Conservation (phyloP, 768 basidiomycete species). For the Tricholoma sp. region DNA sequence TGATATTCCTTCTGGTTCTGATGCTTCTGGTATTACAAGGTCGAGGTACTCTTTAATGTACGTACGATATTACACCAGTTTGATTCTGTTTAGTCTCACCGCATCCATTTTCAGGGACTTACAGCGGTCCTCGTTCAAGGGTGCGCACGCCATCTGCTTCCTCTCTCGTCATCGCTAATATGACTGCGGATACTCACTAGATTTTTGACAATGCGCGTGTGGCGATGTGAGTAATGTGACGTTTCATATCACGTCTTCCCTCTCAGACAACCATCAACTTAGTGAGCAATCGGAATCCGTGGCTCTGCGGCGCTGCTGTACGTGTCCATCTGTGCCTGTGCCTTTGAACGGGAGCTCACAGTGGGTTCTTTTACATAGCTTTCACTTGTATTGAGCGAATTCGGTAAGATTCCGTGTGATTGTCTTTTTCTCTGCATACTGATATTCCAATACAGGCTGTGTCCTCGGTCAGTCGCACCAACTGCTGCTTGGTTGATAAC, state of each 20-base stretch:
- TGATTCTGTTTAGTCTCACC: neutral
- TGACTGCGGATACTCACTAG: constrained; percentile 14
- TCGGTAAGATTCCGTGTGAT: constrained; percentile 21
- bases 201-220: constrained; percentile 42
- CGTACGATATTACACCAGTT: constrained; percentile 18
- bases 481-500: neutral
- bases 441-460: constrained; percentile 14
- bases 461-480: constrained; percentile 24
- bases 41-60: constrained; percentile 50
- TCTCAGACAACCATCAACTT: neutral
- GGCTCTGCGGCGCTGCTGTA: constrained; percentile 29
- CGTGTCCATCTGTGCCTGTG: constrained; percentile 9
- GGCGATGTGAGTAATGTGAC: constrained; percentile 30
- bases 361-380: constrained; percentile 12
- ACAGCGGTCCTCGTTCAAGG: constrained; percentile 47
- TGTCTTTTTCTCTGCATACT: neutral
- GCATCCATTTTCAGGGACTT: constrained; percentile 26
- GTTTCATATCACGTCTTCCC: too few relatives aligned
- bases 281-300: constrained; percentile 41
- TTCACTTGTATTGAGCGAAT: constrained; percentile 33
- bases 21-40: constrained; percentile 19
- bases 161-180: neutral
- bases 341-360: neutral
- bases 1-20: neutral
- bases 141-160: constrained; percentile 13